Evolutionary conservation across 345 rosid species (phyloP), one percentile per base, ranked within the genome.

Genomic region (Eucalyptus globulus): DNA sequence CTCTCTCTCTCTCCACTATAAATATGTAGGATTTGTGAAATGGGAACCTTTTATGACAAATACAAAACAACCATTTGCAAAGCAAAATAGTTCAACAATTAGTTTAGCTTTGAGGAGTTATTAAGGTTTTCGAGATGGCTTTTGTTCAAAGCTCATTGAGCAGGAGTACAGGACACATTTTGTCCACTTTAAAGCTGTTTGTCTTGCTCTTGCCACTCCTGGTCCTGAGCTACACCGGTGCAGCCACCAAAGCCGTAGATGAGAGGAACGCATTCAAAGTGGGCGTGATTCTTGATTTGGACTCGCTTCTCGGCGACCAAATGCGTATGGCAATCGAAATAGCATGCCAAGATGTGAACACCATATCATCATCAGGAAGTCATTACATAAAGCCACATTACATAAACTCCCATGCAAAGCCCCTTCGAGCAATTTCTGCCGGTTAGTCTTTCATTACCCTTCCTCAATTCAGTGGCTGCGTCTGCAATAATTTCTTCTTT

Each of bases 301-400:
- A 94, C 86, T 87, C 94, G 65, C 92, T 92, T 86, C 62, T 49
- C 7, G 87, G 87, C 45, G 91, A 89, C 86, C 95, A 94, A 89
- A 89, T 90, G 90, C 92, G 89, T 87, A 88, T 87, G 6, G 95
- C 97, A 8, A 87, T 95, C 89, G 92, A 92, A 88, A 89, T 93
- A 22, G 94, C 95, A 22, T 92, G 91, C 87, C 88, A 14, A 7
- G 88, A 90, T 47, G 91, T 89, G 91, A 92, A 91, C 34, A 67
- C 9, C 10, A 15, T 3, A 19, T 69, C 80, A 15, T 62, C 69
- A 62, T 62, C 34, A 26, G 69, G 34, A 62, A 62, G 69, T 62
- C 31, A 62, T 62, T 62, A 62, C 69, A 62, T 62, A 29, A 29
- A 62, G 69, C 34, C 69, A 27, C 34, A 27, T 62, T 62, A 62